Conservation (phyloP, 2,329 filamentous ascomycete genomes). For the Grosmannia serpens region DNA sequence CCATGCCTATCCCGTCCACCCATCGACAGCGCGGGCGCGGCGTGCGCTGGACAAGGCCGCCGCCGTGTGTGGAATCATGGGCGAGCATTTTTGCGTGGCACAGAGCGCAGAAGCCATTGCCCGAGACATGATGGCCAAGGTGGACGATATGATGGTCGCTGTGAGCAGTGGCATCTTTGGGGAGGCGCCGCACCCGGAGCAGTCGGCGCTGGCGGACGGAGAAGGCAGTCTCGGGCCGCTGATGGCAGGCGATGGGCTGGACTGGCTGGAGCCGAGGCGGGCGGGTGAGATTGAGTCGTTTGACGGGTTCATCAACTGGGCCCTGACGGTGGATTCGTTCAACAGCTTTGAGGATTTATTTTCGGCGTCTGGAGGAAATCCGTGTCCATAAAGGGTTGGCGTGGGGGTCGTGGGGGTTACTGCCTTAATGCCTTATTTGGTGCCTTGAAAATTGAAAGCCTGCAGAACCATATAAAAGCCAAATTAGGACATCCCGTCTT, state of each 20-base stretch:
- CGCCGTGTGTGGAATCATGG: constrained; percentile 23
- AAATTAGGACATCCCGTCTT: too few relatives aligned
- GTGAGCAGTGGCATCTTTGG: background rate
- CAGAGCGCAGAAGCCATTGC: constrained; percentile 21
- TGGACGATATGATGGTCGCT: background rate
- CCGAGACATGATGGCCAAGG: constrained; percentile 3
- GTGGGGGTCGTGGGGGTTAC: too few relatives aligned
- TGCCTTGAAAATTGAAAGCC: too few relatives aligned
- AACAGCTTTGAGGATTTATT: constrained; percentile 15
- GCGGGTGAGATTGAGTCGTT: background rate
- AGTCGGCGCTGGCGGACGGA: too few relatives aligned
- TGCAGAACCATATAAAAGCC: too few relatives aligned
- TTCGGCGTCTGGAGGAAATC: background rate
- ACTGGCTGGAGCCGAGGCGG: constrained; percentile 2
- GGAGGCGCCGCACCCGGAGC: background rate
- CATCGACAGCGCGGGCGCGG: constrained; percentile 18
- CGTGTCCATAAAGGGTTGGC: background rate
- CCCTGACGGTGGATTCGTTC: constrained; percentile 6
- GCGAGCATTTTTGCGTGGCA: constrained; percentile 21
- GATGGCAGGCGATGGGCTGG: background rate
- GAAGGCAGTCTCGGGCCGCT: background rate
- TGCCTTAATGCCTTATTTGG: too few relatives aligned
- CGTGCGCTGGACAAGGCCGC: constrained; percentile 23
- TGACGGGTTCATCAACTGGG: constrained; percentile 9
- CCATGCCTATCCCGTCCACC: constrained; percentile 23